Evolutionary conservation across 306 rosid genomes (phyloP).

Genomic region (Cercis canadensis): DNA sequence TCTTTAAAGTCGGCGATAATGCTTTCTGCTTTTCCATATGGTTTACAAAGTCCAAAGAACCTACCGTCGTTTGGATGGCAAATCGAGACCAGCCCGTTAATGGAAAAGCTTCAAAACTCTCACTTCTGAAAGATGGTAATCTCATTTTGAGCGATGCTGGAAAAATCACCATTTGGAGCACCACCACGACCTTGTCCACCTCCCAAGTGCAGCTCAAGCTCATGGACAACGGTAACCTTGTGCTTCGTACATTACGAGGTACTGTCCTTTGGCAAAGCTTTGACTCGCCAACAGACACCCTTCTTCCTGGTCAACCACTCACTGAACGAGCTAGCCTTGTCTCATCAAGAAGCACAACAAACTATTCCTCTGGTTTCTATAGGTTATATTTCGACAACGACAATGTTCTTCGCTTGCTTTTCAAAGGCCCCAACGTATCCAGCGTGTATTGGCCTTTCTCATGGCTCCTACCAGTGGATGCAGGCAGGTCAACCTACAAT

Average conservation of each 20-base stretch:
- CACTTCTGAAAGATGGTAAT: slow-evolving; percentile 48
- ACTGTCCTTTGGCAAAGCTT: slow-evolving; percentile 61
- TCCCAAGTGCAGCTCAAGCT: slow-evolving; percentile 32
- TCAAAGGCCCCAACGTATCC: slow-evolving; percentile 22
- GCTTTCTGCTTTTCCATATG: slow-evolving; percentile 63
- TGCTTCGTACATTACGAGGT: slow-evolving; percentile 15
- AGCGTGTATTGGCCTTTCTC: slow-evolving; percentile 50
- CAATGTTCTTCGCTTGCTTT: slow-evolving; percentile 44
- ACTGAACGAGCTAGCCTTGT: slow-evolving; percentile 34
- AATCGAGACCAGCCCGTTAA: slow-evolving; percentile 60
- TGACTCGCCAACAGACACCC: slow-evolving; percentile 58
- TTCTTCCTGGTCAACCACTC: slow-evolving; percentile 50
- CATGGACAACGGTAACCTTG: slow-evolving; percentile 53
- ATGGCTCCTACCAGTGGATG: neutral
- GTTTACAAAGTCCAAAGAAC: slow-evolving; percentile 43
- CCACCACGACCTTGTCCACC: slow-evolving; percentile 33
- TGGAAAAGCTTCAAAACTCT: slow-evolving; percentile 49
- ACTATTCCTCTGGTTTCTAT: slow-evolving; percentile 52
- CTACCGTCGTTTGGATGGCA: slow-evolving; percentile 63
- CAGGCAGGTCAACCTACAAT: slow-evolving; percentile 45
- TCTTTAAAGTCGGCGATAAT: slow-evolving; percentile 54
- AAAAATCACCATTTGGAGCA: slow-evolving; percentile 44
- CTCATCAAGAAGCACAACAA: slow-evolving; percentile 39
- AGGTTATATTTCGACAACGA: slow-evolving; percentile 51
- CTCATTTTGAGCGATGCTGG: slow-evolving; percentile 53